Evolutionary conservation across 495 filamentous ascomycete species (phyloP).

Genomic region (Penicillium turbatum): DNA sequence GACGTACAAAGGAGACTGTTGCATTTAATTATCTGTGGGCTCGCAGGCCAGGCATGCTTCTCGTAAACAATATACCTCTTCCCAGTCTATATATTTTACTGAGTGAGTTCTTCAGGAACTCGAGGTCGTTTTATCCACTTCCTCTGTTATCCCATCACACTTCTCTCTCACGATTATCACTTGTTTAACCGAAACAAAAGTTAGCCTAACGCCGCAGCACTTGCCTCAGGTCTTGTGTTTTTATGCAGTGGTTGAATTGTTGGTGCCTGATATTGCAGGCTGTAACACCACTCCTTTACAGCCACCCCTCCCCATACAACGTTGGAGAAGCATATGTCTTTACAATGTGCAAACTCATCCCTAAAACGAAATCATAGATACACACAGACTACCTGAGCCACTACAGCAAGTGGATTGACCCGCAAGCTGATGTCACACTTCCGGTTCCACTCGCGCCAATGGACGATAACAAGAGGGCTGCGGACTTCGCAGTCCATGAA

Average conservation of each 20-base stretch:
- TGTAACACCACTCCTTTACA: slow-evolving; percentile 2
- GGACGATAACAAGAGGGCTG: slow-evolving; percentile 21
- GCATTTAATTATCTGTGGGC: no score
- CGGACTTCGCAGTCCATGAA: slow-evolving; percentile 23
- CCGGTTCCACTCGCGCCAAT: slow-evolving; percentile 29
- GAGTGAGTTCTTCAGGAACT: background rate
- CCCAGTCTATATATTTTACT: no score
- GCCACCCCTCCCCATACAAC: background rate
- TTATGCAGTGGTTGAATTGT: no score
- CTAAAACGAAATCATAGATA: background rate
- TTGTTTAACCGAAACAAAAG: no score
- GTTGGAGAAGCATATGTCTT: background rate
- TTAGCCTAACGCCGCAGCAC: no score
- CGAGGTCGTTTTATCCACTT: no score
- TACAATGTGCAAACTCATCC: background rate
- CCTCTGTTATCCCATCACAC: no score
- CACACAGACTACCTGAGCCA: background rate
- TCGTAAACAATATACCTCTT: no score
- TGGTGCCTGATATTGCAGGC: slow-evolving; percentile 8
- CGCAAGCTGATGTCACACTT: slow-evolving; percentile 21
- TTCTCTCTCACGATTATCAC: no score
- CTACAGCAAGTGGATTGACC: slow-evolving; percentile 19
- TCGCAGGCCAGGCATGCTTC: no score
- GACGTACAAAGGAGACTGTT: background rate
- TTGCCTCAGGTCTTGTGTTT: no score